These are phyloP conservation scores for Microcyclosporella mali DNA, from an alignment of 2,329 filamentous ascomycete species.

Conservation along the genomic window DNA sequence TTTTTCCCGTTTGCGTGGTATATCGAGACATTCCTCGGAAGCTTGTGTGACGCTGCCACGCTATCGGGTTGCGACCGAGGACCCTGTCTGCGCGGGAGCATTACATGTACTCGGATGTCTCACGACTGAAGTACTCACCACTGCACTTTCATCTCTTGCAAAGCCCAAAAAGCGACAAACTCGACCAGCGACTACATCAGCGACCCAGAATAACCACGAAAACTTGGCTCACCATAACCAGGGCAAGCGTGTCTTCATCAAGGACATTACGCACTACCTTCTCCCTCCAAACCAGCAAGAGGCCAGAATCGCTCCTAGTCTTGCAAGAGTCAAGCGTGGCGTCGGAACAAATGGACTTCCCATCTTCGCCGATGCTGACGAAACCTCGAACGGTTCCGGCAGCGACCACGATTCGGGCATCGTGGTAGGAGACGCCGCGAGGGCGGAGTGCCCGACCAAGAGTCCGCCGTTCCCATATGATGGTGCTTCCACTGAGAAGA, in stretches of 20 bases:
- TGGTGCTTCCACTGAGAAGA: constrained; percentile 52
- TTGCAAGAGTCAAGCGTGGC: constrained; percentile 52
- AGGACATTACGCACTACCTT: constrained; percentile 93
- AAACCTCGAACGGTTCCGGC: constrained; percentile 7
- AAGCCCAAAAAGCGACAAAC: too few relatives aligned
- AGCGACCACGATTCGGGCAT: constrained; percentile 27
- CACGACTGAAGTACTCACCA: too few relatives aligned
- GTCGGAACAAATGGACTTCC: constrained; percentile 47
- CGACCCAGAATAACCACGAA: too few relatives aligned
- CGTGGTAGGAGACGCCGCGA: constrained; percentile 23
- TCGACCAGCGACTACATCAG: too few relatives aligned
- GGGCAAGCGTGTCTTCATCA: constrained; percentile 94
- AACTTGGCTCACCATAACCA: constrained; percentile 32
- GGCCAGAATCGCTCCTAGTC: constrained; percentile 70
- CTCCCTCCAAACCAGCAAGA: constrained; percentile 65
- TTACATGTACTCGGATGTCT: too few relatives aligned
- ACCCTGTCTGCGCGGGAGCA: too few relatives aligned
- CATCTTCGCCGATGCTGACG: constrained; percentile 29
- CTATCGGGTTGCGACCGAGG: too few relatives aligned
- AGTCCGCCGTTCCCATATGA: constrained; percentile 51
- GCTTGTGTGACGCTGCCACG: too few relatives aligned
- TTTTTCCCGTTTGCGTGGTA: not conserved
- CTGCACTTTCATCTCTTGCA: too few relatives aligned
- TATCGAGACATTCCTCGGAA: too few relatives aligned
- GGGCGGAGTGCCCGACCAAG: constrained; percentile 20